Evolutionary conservation across 2,329 filamentous ascomycete species (phyloP).

Genomic region (Drechslerella coelobrocha): DNA sequence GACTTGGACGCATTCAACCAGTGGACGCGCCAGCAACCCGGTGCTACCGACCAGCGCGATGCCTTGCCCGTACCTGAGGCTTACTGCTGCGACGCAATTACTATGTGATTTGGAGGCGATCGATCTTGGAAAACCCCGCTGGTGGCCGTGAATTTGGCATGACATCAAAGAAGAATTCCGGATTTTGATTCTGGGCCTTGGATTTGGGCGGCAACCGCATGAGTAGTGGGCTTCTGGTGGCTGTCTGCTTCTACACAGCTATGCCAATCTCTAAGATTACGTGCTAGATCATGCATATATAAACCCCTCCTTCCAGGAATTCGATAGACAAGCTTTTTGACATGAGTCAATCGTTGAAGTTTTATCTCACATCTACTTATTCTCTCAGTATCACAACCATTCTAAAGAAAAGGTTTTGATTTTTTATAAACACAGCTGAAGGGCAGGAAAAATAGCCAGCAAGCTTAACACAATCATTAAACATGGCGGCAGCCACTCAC

Average conservation of each 20-base stretch:
- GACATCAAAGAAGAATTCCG: constrained; percentile 29
- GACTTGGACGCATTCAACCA: constrained; percentile 27
- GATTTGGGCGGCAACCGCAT: no score
- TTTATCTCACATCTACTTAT: no score
- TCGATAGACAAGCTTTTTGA: constrained; percentile 3
- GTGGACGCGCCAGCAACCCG: constrained; percentile 16
- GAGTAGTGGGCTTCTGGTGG: no score
- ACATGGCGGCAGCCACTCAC: constrained; percentile 1
- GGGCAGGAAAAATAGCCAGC: no score
- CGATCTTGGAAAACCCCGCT: no score
- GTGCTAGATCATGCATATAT: constrained; percentile 17
- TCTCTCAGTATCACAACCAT: no score
- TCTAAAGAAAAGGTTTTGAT: no score
- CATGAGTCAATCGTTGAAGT: constrained; percentile 10
- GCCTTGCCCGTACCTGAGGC: constrained; percentile 4
- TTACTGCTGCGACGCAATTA: no score
- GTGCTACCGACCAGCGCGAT: background rate
- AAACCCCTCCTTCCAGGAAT: constrained; percentile 12
- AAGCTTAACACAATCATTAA: background rate
- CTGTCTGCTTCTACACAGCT: no score
- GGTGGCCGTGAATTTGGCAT: constrained; percentile 10
- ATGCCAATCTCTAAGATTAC: no score
- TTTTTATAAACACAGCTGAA: background rate
- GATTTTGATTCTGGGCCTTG: constrained; percentile 6
- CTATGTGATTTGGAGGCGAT: no score